Conservation (phyloP, 2,329 filamentous ascomycete genomes). For the Xylaria sp. region DNA sequence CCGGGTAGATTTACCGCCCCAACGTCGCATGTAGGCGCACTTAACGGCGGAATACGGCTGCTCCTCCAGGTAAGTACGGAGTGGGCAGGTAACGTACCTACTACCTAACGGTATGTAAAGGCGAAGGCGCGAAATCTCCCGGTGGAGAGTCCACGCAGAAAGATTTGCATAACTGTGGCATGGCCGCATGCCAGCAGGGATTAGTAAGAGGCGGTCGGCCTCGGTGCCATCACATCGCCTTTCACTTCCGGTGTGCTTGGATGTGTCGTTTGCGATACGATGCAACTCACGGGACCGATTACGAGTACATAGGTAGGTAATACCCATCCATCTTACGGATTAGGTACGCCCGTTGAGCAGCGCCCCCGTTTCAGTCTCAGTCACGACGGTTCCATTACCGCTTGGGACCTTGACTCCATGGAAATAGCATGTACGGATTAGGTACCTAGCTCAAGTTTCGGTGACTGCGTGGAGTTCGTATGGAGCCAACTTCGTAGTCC, state of each 20-base stretch:
- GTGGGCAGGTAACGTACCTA: too few relatives aligned
- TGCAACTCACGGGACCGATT: not conserved
- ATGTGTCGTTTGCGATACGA: not conserved
- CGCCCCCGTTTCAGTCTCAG: too few relatives aligned
- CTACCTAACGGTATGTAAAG: not conserved
- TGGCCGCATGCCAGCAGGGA: not conserved
- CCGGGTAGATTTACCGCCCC: not conserved
- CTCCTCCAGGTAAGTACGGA: too few relatives aligned
- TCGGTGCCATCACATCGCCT: not conserved
- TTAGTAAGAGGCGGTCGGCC: not conserved
- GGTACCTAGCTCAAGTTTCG: too few relatives aligned
- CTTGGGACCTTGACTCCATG: too few relatives aligned
- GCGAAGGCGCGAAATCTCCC: slow-evolving; percentile 7
- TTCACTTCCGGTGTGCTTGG: not conserved
- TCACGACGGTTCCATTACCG: too few relatives aligned
- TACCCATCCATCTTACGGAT: too few relatives aligned
- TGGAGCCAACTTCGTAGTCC: too few relatives aligned
- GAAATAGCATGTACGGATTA: too few relatives aligned
- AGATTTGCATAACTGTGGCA: not conserved
- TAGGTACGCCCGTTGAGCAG: too few relatives aligned
- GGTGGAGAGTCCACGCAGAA: not conserved
- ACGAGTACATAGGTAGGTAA: too few relatives aligned
- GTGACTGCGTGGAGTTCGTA: not conserved
- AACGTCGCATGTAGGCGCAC: not conserved
- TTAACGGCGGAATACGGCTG: too few relatives aligned